These are phyloP conservation scores for Solanum stenotomum DNA, from an alignment of 257 asterid genomes.

Conservation along the genomic window DNA sequence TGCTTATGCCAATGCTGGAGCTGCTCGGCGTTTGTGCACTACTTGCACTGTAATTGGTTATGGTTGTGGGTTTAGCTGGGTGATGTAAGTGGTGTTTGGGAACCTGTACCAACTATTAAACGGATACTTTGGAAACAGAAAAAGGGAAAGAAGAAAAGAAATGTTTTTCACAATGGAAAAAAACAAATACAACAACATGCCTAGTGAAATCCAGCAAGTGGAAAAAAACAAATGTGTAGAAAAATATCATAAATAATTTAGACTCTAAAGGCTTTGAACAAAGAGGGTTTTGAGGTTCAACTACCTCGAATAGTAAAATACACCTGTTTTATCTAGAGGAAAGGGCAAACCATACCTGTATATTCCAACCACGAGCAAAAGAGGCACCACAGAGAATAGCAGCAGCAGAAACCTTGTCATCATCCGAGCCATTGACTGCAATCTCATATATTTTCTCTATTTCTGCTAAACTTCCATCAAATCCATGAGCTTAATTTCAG, in stretches of 20 bases:
- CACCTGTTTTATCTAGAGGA: not conserved
- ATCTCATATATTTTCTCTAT: conserved; percentile 87
- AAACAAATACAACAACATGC: not conserved
- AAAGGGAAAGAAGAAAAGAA: not conserved
- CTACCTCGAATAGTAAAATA: not conserved
- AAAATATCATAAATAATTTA: not conserved
- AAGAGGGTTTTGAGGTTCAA: not conserved
- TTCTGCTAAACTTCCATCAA: conserved; percentile 95
- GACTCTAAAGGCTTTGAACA: not conserved
- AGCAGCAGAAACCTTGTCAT: conserved; percentile 93
- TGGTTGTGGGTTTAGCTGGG: not conserved
- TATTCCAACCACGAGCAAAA: conserved; percentile 91
- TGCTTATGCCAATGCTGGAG: not conserved
- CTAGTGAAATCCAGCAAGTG: not conserved
- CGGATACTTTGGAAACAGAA: not conserved
- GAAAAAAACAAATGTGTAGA: not conserved
- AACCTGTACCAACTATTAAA: not conserved
- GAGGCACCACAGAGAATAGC: conserved; percentile 90
- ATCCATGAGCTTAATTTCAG: conserved; percentile 60
- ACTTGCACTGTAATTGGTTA: not conserved
- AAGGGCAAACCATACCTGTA: conserved; percentile 52
- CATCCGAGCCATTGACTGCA: conserved; percentile 80
- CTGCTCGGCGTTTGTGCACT: not conserved
- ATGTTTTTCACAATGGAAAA: not conserved
- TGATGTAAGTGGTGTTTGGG: not conserved